Evolutionary conservation across 75 land plant genomes (phyloP), one percentile per base, ranked within the genome.

Genomic region (Pinus taeda): DNA sequence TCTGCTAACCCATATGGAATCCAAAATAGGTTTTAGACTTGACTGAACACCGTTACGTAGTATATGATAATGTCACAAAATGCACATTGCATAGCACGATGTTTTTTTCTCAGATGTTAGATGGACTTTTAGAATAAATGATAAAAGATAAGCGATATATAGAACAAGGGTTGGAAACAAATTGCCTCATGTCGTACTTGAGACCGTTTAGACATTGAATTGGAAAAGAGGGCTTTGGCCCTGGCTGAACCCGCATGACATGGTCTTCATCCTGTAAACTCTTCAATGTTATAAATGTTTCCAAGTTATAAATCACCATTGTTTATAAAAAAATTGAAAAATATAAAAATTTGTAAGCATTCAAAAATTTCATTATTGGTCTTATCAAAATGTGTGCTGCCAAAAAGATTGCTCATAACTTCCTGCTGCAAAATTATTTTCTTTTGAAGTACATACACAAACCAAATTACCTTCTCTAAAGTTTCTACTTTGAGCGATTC

Each of bases 231-330:
- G 83, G 21, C 26, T 73, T 77, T 57, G 84, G 74, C 57, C 74
- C 84, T 75, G 84, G 76, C 63, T 73, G 77, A 59, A 69, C 30
- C 30, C 70, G 76, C n/a, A 53, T 74, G 17, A 79, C 76, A 72
- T 70, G 81, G 59, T 79, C 83, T 55, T 69, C 81, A 59, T 59
- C 83, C 83, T 82, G 82, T 65, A 15, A 15, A 58, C 42, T 76
- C 42, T 6, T 7, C 12, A 8, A 45, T 69, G 49, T 69, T 69
- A 69, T 11, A 42, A 69, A 69, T 17, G n/a, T 30, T 36, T 79
- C 57, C 20, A 33, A 21, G n/a, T 37, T 55, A 49, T 69, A 36
- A 30, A 62, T 15, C 45, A 59, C 20, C 58, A 77, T 13, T 5
- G 55, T 65, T 65, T 37, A 65, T 15, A 11, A 36, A 65, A 65